Base-by-base conservation (phyloP, 1,284 basidiomycete genomes). In the Ceratobasidium sp. region DNA sequence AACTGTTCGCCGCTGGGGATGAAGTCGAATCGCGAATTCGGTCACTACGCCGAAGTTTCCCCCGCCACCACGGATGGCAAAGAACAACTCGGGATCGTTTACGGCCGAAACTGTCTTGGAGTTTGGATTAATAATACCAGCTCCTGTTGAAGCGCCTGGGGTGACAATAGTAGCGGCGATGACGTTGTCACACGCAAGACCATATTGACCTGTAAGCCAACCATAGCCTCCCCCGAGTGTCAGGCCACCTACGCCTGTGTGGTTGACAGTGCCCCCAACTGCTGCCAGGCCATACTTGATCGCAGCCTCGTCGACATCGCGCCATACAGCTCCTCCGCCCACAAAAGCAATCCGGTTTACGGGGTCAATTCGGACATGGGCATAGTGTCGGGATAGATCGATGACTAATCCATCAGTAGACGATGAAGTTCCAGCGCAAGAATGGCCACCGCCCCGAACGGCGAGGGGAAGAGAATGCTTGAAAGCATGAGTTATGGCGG, bases 161-260 rank as follows among this genome's bases (percentile, higher is more conserved):
- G 56, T 65, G 1, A 65, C 35, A 13, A 65, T 42, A 4, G 60
- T 65, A n/a, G 60, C 60, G 13, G 60, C 60, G 32, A 82, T 53
- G 47, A 78, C 73, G 47, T 76, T 73, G 43, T 78, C 78, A 40
- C 77, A 53, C 2, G 75, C 70, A 54, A 75, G 72, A 5, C 77
- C 77, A 71, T 75, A 74, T 5, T 73, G 67, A 1, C 75, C 70
- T 4, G 73, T 73, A 1, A 76, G 71, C 68, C 55, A 75, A 0
- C 77, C 78, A 38, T 73, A 76, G 29, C 77, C 77, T 15, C 77
- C 77, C 10, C 77, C 77, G 7, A 78, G 65, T 1, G 73, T 70
- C 35, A 73, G 79, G 43, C 74, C 75, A 22, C 73, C 75, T 25
- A 75, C 72, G 3, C 76, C 74, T 20, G 75, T 75, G 42, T 76